Conservation (phyloP, 2,329 filamentous ascomycete genomes). For the Colletotrichum simmondsii region DNA sequence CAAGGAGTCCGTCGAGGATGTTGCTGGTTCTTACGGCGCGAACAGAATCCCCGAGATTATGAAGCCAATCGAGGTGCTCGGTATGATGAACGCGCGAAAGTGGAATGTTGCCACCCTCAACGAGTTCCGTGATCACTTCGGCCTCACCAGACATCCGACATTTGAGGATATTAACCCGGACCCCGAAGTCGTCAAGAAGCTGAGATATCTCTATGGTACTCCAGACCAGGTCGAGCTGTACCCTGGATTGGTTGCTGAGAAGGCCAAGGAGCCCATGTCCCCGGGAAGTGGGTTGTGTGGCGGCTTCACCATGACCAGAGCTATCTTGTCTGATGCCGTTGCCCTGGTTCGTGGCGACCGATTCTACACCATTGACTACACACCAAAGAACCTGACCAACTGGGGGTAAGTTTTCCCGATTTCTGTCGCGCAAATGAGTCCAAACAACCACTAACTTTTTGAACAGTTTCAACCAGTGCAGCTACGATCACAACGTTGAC, state of each 20-base stretch:
- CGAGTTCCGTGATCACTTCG: conserved; percentile 72
- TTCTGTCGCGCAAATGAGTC: not conserved
- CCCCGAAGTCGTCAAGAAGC: conserved; percentile 60
- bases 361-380: conserved; percentile 72
- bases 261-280: conserved; percentile 61
- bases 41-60: conserved; percentile 67
- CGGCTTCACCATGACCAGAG: conserved; percentile 58
- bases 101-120: conserved; percentile 71
- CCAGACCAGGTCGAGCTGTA: conserved; percentile 73
- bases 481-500: conserved; percentile 67
- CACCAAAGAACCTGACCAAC: conserved; percentile 71
- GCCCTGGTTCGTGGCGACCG: conserved; percentile 72
- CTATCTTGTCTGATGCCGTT: conserved; percentile 71
- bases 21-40: conserved; percentile 55
- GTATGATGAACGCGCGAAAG: conserved; percentile 66
- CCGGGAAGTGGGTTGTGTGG: conserved; percentile 60
- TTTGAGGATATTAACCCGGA: conserved; percentile 71
- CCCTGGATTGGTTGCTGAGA: conserved; percentile 52
- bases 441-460: not conserved
- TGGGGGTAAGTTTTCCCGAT: conserved; percentile 62
- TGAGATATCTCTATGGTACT: conserved; percentile 66
- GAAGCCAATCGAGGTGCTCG: conserved; percentile 67
- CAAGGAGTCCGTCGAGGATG: conserved; percentile 64
- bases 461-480: conserved; percentile 54
- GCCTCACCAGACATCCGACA: conserved; percentile 62